Evolutionary conservation across 257 asterid species (phyloP), one percentile per base, ranked within the genome.

Genomic region (Solanum chaucha): DNA sequence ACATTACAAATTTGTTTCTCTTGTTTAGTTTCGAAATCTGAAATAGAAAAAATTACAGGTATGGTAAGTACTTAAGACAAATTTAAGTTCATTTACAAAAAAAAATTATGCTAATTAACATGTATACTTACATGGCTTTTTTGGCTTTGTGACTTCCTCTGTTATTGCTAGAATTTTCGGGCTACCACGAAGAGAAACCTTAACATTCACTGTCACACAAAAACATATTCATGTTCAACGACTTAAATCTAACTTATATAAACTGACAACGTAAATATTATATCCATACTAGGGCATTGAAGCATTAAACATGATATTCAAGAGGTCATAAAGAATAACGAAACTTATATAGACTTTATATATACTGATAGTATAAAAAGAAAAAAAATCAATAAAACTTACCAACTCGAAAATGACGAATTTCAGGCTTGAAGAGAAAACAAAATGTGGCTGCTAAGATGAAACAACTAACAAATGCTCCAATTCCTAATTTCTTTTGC

Each of bases 381-480:
- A 5, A 24, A 78, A 44, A 44, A 0, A 0, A 0, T 2, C 19
- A 26, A 46, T 46, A 15, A 14, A 12, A 48, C 85, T 48, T 81
- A 81, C 85, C 44, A 81, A 81, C 30, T 28, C 36, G 24, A 48
- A 48, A 81, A 81, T 81, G 85, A 48, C 11, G 85, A 28, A 87
- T 5, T 32, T 86, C 86, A 75, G 85, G 88, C 86, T 87, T 93
- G 88, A 89, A 88, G 14, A 89, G 64, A n/a, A 72, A 38, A 86
- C 77, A 88, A 85, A 92, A 24, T 15, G 89, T 85, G 59, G 89
- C 5, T 40, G 91, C 91, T 81, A 92, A 28, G 28, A 91, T 44
- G 85, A 94, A 88, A 86, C 88, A 91, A 86, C 89, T 86, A 32
- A 90, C 22, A 17, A 90, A 87, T 10, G 93, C 93, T 74, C 92